Conservation (phyloP, 1,284 basidiomycete species). For the Malassezia sp. region DNA sequence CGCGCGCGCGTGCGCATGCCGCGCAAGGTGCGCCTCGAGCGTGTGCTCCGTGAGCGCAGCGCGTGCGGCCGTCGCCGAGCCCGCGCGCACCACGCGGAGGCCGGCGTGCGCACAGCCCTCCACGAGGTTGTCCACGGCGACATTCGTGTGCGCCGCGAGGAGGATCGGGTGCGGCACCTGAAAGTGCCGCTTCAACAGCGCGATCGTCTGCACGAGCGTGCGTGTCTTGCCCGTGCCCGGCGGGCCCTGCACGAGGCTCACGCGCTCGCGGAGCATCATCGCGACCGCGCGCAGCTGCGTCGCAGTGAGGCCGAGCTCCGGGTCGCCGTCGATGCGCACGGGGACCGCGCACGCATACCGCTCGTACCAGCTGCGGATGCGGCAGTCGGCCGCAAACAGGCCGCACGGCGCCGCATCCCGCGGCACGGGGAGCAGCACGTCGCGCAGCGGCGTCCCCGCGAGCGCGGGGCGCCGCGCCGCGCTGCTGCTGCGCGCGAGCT, state of each 20-base stretch:
- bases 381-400: slow-evolving; percentile 53
- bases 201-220: slow-evolving; percentile 74
- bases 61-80: slow-evolving; percentile 53
- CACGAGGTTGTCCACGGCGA: slow-evolving; percentile 83
- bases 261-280: slow-evolving; percentile 66
- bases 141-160: slow-evolving; percentile 84
- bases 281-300: slow-evolving; percentile 76
- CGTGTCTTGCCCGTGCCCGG: slow-evolving; percentile 93
- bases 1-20: slow-evolving; percentile 54
- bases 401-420: slow-evolving; percentile 53
- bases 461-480: slow-evolving; percentile 25
- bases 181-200: slow-evolving; percentile 75
- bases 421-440: slow-evolving; percentile 51
- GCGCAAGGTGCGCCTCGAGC: slow-evolving; percentile 58
- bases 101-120: slow-evolving; percentile 55
- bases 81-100: slow-evolving; percentile 66
- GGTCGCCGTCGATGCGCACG: slow-evolving; percentile 66
- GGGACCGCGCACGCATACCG: slow-evolving; percentile 52
- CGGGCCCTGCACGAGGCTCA: slow-evolving; percentile 79
- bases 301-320: slow-evolving; percentile 60
- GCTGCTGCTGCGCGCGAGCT: slow-evolving; percentile 22
- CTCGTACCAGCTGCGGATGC: slow-evolving; percentile 46
- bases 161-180: slow-evolving; percentile 70
- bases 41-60: slow-evolving; percentile 55
- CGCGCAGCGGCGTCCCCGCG: slow-evolving; percentile 29